Percentiles rank a stretch among this genome's conserved stretches.
phyloP scores from a whole-genome alignment of 768 basidiomycete genomes.

The Grammothele lineata region DNA sequence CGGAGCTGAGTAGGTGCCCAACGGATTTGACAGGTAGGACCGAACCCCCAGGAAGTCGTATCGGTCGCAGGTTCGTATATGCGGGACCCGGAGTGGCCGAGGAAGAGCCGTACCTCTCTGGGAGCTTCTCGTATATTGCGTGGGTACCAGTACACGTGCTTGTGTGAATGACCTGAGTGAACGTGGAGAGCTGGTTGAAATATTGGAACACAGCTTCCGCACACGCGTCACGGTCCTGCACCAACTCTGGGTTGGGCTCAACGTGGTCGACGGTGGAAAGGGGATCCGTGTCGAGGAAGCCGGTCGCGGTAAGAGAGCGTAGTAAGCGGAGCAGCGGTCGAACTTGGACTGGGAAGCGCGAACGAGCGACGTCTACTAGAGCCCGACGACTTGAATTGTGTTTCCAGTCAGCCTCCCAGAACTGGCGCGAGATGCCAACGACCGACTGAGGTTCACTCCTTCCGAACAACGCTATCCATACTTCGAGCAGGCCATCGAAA shows the following conservation, averaged over 20 bases:
- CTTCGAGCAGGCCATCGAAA: conserved; percentile 64
- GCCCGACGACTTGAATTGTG: conserved; percentile 65
- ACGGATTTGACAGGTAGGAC: conserved; percentile 60
- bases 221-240: conserved; percentile 54
- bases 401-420: conserved; percentile 78
- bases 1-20: conserved; percentile 70
- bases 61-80: conserved; percentile 62
- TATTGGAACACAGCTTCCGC: conserved; percentile 71
- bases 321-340: conserved; percentile 66
- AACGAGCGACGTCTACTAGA: conserved; percentile 76
- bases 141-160: conserved; percentile 61
- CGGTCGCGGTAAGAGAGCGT: conserved; percentile 70
- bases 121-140: conserved; percentile 66
- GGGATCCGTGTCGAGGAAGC: conserved; percentile 72
- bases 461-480: conserved; percentile 79
- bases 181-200: conserved; percentile 66
- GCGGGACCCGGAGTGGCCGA: conserved; percentile 45
- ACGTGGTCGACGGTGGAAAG: conserved; percentile 50
- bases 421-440: conserved; percentile 70
- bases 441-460: conserved; percentile 63
- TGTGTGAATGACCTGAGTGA: conserved; percentile 67
- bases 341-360: conserved; percentile 80
- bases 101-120: conserved; percentile 54
- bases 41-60: conserved; percentile 74
- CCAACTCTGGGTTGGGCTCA: conserved; percentile 34